These are phyloP conservation scores for Emericellopsis atlantica DNA, from an alignment of 2,329 filamentous ascomycete genomes.

Conservation along the genomic window DNA sequence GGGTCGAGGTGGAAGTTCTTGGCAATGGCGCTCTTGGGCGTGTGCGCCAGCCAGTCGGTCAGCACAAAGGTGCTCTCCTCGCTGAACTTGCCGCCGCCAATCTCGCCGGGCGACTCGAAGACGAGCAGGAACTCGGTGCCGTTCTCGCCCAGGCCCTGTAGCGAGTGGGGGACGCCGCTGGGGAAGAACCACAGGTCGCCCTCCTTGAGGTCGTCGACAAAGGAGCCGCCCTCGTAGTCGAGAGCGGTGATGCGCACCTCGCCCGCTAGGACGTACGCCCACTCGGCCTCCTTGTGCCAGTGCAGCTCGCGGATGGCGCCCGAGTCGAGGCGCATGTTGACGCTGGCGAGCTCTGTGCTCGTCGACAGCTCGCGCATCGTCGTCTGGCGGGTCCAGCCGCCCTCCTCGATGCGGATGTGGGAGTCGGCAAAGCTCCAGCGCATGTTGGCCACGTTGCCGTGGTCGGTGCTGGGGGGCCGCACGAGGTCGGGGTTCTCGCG, in stretches of 20 bases:
- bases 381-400: constrained; percentile 66
- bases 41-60: constrained; percentile 63
- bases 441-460: constrained; percentile 58
- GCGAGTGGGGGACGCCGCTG: constrained; percentile 62
- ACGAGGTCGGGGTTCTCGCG: constrained; percentile 60
- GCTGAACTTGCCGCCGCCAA: constrained; percentile 27
- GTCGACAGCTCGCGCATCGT: constrained; percentile 52
- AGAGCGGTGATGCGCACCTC: constrained; percentile 60
- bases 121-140: constrained; percentile 38
- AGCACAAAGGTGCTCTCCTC: constrained; percentile 59
- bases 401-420: constrained; percentile 55
- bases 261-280: constrained; percentile 63
- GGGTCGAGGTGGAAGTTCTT: constrained; percentile 66
- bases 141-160: constrained; percentile 57
- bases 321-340: constrained; percentile 65
- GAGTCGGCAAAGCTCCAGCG: constrained; percentile 59
- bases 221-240: constrained; percentile 63
- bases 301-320: constrained; percentile 67
- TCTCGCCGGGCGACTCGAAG: constrained; percentile 23
- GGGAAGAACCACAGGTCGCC: constrained; percentile 78
- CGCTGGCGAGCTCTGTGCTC: constrained; percentile 59
- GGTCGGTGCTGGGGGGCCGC: constrained; percentile 60
- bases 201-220: constrained; percentile 63
- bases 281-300: constrained; percentile 73
- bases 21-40: constrained; percentile 56